Percentiles rank a stretch among this genome's conserved stretches.
Evolutionary conservation across 192 early-diverging fungal species (phyloP).

Genomic region (Phycomyces nitens): DNA sequence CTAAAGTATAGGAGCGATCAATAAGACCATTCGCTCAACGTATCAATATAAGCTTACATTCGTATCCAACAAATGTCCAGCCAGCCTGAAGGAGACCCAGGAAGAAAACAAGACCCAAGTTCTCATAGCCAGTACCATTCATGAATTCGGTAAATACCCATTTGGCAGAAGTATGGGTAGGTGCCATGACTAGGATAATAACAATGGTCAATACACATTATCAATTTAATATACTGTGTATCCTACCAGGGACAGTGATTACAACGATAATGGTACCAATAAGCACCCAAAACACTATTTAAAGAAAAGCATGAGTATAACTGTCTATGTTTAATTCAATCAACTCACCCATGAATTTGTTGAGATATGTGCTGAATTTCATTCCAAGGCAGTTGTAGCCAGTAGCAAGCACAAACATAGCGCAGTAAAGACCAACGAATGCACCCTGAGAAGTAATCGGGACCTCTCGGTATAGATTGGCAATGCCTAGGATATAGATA

Average conservation of each 20-base stretch:
- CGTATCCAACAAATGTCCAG: conserved; percentile 39
- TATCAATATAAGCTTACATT: not conserved
- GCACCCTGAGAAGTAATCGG: conserved; percentile 35
- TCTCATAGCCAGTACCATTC: conserved; percentile 48
- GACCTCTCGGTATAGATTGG: conserved; percentile 25
- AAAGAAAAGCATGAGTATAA: not conserved
- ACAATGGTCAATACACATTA: too few species aligned
- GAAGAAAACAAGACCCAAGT: conserved; percentile 40
- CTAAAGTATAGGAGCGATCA: conserved; percentile 5
- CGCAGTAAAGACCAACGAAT: conserved; percentile 41
- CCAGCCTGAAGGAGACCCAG: conserved; percentile 46
- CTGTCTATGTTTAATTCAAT: not conserved
- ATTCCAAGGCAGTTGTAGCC: conserved; percentile 34
- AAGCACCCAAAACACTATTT: conserved; percentile 35
- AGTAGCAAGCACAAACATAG: conserved; percentile 2
- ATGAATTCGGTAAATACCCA: conserved; percentile 45
- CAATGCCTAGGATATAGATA: conserved; percentile 24
- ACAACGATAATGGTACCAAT: conserved; percentile 46
- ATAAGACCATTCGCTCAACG: too few species aligned
- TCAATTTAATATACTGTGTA: too few species aligned
- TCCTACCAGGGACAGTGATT: conserved; percentile 25
- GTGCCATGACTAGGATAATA: conserved; percentile 31
- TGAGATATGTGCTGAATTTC: conserved; percentile 33
- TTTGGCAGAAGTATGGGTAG: conserved; percentile 33
- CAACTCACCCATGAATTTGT: conserved; percentile 33